These are phyloP conservation scores for Xylogone sp. DNA, from an alignment of 2,329 filamentous ascomycete genomes.

Conservation along the genomic window DNA sequence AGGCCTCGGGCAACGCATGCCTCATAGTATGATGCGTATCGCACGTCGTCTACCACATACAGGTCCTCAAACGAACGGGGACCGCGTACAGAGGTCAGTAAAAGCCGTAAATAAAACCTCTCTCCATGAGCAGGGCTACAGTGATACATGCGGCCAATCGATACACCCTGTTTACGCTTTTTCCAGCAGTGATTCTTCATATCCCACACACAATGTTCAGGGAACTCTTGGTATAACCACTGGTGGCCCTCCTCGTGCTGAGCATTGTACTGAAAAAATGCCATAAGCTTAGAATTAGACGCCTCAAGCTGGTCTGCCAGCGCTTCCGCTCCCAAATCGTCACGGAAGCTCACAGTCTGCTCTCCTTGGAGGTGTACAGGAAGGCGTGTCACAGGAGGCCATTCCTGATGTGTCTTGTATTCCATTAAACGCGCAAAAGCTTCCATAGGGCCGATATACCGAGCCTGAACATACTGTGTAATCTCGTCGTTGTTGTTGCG, in stretches of 20 bases:
- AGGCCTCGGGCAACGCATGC: constrained; percentile 5
- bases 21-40: constrained; percentile 1
- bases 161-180: neutral
- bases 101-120: constrained; percentile 5
- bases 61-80: constrained; percentile 6
- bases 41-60: constrained; percentile 1
- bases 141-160: constrained; percentile 6
- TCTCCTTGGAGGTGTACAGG: constrained; percentile 2
- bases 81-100: constrained; percentile 1
- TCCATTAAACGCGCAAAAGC: constrained; percentile 7
- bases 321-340: constrained; percentile 3
- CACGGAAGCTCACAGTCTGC: constrained; percentile 6
- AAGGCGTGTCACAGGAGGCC: constrained; percentile 6
- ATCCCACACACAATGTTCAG: constrained; percentile 3
- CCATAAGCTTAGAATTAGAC: neutral
- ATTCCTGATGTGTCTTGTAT: constrained; percentile 5
- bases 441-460: constrained; percentile 8
- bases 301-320: neutral
- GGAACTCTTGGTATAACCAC: constrained; percentile 7
- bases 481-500: constrained; percentile 10
- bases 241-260: neutral
- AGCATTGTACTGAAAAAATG: constrained; percentile 1
- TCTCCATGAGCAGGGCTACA: constrained; percentile 5
- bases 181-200: neutral
- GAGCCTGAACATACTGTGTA: constrained; percentile 5